Conservation (phyloP, 306 rosid genomes). For the Erythrophleum fordii region DNA sequence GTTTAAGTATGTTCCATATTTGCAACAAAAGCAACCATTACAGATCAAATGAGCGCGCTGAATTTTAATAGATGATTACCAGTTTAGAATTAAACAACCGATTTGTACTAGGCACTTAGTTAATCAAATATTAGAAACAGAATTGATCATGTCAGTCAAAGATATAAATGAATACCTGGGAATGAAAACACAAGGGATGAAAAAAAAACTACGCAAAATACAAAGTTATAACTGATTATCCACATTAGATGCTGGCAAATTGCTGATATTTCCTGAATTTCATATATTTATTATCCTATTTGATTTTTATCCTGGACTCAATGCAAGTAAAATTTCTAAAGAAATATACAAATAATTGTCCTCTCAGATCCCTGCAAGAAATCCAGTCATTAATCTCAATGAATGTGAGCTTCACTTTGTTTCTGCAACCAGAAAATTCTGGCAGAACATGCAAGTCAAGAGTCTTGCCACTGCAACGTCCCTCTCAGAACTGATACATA, state of each 20-base stretch:
- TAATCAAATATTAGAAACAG: no score
- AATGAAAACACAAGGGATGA: no score
- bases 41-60: not conserved
- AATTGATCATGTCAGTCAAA: not conserved
- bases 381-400: not conserved
- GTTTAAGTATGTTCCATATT: no score
- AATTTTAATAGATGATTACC: not conserved
- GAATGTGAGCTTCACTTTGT: not conserved
- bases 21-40: no score
- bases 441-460: not conserved
- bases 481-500: not conserved
- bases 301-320: not conserved
- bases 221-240: not conserved
- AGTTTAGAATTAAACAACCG: not conserved
- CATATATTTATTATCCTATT: not conserved
- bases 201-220: not conserved
- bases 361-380: not conserved
- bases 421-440: not conserved
- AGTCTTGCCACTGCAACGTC: not conserved
- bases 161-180: no score
- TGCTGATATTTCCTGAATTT: no score
- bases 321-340: not conserved
- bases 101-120: no score
- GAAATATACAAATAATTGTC: not conserved
- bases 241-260: not conserved